phyloP scores from a whole-genome alignment of 352 stramenopile genomes.

The Globisporangium iwayamae region DNA sequence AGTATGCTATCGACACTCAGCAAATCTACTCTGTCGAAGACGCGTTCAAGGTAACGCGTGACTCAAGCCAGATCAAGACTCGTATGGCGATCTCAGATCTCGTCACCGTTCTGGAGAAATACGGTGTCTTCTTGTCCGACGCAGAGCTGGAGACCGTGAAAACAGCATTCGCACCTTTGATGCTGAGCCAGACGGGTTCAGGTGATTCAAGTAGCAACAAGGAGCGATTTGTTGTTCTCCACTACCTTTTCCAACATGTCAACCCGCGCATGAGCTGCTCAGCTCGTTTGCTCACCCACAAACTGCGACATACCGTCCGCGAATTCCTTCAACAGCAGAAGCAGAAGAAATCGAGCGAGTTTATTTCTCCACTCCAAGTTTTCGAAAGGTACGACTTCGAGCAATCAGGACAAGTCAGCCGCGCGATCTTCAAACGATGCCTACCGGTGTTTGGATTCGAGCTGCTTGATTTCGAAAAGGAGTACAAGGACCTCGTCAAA shows the following conservation, averaged over 20 bases:
- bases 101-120: conserved; percentile 21
- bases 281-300: conserved; percentile 57
- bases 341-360: conserved; percentile 19
- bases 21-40: conserved; percentile 43
- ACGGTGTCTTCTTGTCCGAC: conserved; percentile 35
- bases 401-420: conserved; percentile 39
- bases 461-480: conserved; percentile 50
- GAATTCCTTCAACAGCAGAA: conserved; percentile 28
- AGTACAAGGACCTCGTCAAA: conserved; percentile 16
- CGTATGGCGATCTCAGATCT: conserved; percentile 13
- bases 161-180: conserved; percentile 16
- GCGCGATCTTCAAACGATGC: conserved; percentile 65
- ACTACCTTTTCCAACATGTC: conserved; percentile 54
- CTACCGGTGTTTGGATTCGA: conserved; percentile 62
- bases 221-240: conserved; percentile 22
- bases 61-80: conserved; percentile 17
- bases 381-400: conserved; percentile 61
- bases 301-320: conserved; percentile 52
- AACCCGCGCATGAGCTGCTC: conserved; percentile 49
- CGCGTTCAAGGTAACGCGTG: conserved; percentile 19
- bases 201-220: neutral
- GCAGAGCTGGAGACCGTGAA: conserved; percentile 24
- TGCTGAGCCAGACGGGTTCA: neutral
- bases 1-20: conserved; percentile 51
- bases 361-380: conserved; percentile 24